Evolutionary conservation across 495 filamentous ascomycete species (phyloP).

Genomic region (Neurospora terricola): DNA sequence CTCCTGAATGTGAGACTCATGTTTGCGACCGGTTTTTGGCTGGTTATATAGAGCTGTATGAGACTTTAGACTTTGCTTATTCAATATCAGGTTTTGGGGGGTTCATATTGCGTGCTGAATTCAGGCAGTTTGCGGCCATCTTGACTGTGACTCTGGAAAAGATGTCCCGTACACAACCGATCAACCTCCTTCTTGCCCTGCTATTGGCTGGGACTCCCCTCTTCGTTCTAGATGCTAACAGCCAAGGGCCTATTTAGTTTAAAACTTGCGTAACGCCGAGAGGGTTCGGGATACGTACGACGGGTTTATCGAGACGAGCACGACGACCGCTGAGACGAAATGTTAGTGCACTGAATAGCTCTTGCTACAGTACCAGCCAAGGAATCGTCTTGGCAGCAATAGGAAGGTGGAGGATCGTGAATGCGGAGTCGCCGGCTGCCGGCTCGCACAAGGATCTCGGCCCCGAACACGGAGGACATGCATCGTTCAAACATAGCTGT

Average conservation of each 20-base stretch:
- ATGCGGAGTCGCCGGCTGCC: not conserved
- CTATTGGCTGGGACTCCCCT: not conserved
- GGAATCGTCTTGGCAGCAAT: not conserved
- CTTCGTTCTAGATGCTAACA: not conserved
- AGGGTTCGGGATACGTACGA: not conserved
- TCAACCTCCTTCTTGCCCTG: not conserved
- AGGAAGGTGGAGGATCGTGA: not conserved
- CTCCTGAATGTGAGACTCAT: conserved; percentile 24
- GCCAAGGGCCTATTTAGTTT: not conserved
- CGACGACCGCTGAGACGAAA: not conserved
- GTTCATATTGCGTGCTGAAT: not conserved
- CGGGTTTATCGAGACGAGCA: not conserved
- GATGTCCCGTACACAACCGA: not conserved
- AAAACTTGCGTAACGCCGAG: not conserved
- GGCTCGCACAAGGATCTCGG: not conserved
- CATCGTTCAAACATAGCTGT: not conserved
- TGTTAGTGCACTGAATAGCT: not conserved
- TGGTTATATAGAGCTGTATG: not conserved
- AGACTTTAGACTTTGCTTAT: not conserved
- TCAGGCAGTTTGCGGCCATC: not conserved
- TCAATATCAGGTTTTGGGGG: not conserved
- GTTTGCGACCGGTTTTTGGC: not conserved
- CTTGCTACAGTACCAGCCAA: not conserved
- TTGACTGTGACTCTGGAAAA: not conserved
- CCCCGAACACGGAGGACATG: not conserved